phyloP scores from a whole-genome alignment of 2,329 filamentous ascomycete genomes.

The Macrophomina pseudophaseolina region DNA sequence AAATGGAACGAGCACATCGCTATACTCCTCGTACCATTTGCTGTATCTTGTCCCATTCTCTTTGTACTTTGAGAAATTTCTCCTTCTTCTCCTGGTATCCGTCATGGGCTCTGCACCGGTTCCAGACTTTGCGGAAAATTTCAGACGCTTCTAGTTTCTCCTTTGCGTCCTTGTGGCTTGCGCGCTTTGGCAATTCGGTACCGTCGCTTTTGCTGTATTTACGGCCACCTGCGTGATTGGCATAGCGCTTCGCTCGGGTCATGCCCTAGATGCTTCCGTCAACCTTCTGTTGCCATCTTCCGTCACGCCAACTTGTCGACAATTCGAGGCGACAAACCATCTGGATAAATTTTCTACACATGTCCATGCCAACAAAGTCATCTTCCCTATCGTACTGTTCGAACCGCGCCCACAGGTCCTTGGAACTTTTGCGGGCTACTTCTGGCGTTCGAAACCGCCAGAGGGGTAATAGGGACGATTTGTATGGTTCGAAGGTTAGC shows the following conservation, averaged over 20 bases:
- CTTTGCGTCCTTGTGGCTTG: constrained; percentile 50
- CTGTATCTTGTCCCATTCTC: constrained; percentile 44
- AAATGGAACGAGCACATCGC: not conserved
- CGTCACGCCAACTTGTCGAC: not conserved
- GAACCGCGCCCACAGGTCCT: constrained; percentile 57
- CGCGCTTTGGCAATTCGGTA: constrained; percentile 51
- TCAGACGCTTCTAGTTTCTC: constrained; percentile 58
- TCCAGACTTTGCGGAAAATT: constrained; percentile 58
- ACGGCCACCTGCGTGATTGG: constrained; percentile 60
- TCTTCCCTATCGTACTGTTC: constrained; percentile 54
- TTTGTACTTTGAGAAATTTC: constrained; percentile 55
- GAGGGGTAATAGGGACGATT: constrained; percentile 62
- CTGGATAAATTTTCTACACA: constrained; percentile 67
- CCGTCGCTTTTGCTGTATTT: constrained; percentile 56
- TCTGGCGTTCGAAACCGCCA: constrained; percentile 64
- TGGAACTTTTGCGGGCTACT: constrained; percentile 58
- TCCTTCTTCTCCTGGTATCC: constrained; percentile 53
- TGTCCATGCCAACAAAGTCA: constrained; percentile 70
- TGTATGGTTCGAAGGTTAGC: constrained; percentile 68
- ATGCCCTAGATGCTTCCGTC: constrained; percentile 49
- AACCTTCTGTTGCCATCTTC: not conserved
- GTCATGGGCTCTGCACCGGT: constrained; percentile 51
- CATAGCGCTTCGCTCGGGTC: constrained; percentile 65
- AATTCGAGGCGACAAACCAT: constrained; percentile 50
- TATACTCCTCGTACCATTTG: not conserved